Base-by-base conservation (phyloP, 768 basidiomycete species). In the Crucibulum laeve region DNA sequence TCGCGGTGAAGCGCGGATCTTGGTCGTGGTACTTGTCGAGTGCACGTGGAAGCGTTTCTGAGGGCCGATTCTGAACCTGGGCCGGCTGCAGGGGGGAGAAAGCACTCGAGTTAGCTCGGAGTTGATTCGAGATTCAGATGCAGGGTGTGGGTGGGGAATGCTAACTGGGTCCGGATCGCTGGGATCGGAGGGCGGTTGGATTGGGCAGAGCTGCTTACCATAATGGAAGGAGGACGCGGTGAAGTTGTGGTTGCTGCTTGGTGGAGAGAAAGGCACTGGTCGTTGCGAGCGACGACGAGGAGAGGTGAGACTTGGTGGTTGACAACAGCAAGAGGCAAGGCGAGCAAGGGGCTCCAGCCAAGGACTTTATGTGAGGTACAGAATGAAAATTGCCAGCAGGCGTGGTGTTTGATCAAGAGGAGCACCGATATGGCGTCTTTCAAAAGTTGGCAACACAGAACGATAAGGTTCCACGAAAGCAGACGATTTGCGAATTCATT, bases 51-150 rank as follows among this genome's bases (percentile, higher is more conserved):
- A 54, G 41, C 18, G 49, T 32, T 34, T 69, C 63, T 10, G 63
- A 54, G 1, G 63, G 60, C 8, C 58, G 60, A 41, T 54, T 57
- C 45, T 70, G 63, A 8, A 65, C 61, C 47, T 64, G 64, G 5
- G 61, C 60, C 22, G 67, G 66, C 65, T 69, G 48, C 30, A 44
- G 38, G 35, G 33, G 45, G 41, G 33, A 28, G 23, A 15, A 13
- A 42, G 11, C 23, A 2, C 25, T 34, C n/a, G 13, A 15, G 25
- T 23, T 11, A 17, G 34, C 18, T 26, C 18, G 17, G n/a, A 26
- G n/a, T n/a, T n/a, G n/a, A n/a, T n/a, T n/a, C n/a, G n/a, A n/a
- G n/a, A n/a, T n/a, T n/a, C n/a, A n/a, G n/a, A n/a, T n/a, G n/a
- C n/a, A n/a, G n/a, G n/a, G n/a, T n/a, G n/a, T n/a, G n/a, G n/a